Base-by-base conservation (phyloP, 352 stramenopile genomes). In the Albugo candida region DNA sequence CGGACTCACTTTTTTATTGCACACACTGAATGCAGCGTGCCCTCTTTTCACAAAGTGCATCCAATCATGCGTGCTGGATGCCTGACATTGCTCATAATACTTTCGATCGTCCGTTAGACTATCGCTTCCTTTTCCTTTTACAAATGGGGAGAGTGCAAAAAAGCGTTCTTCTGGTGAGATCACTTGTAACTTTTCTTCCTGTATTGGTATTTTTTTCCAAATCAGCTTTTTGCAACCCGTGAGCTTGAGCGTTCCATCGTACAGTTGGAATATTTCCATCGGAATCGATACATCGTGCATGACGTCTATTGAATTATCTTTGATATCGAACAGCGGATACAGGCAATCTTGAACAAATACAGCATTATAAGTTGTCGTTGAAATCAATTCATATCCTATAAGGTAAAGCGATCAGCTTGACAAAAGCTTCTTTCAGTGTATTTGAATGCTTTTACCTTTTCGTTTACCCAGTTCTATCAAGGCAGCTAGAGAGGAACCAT, bases 211-310 rank as follows among this genome's bases (percentile, higher is more conserved):
- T n/a, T 62, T 49, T 34, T 65, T 61, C 76, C 76, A 89, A 18
- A 86, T 47, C 37, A 89, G 51, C 48, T 76, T 74, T 49, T 84
- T 85, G 52, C 63, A 72, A 11, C 76, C 76, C 47, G 60, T 64
- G 36, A 84, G 50, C 47, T 83, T 82, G 11, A 88, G 44, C 2
- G 73, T 82, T 36, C 76, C 76, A 56, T 89, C 76, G 48, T 89
- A 89, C 10, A 85, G 61, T 62, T 89, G 76, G 57, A 82, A 89
- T n/a, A 89, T 48, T 40, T 61, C 54, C 31, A 71, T 86, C 34
- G 58, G 67, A 73, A 86, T 89, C 20, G 68, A 61, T 36, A 66
- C 53, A 49, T 82, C 64, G 46, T 86, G 73, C 43, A 89, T 54
- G 38, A 53, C 61, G 51, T 83, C 67, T 36, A 83, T 81, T 11